These are phyloP conservation scores for Talaromyces sp. DNA, from an alignment of 2,329 filamentous ascomycete genomes.

Conservation along the genomic window DNA sequence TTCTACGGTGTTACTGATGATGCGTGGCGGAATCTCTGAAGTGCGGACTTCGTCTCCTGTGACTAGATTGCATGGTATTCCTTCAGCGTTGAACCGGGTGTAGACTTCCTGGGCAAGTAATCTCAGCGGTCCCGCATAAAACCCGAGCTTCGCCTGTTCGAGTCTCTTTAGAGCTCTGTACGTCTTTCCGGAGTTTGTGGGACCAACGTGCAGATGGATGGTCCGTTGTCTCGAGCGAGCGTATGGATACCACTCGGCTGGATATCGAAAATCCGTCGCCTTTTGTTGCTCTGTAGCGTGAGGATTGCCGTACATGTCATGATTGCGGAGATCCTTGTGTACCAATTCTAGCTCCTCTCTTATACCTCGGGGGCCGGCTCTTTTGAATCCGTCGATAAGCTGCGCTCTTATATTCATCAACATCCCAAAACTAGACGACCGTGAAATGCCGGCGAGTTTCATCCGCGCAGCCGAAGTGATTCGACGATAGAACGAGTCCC, in stretches of 20 bases:
- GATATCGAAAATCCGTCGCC: constrained; percentile 81
- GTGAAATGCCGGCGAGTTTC: constrained; percentile 25
- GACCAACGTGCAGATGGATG: constrained; percentile 89
- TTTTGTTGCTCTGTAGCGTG: constrained; percentile 61
- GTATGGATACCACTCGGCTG: constrained; percentile 86
- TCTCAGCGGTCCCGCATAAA: constrained; percentile 87
- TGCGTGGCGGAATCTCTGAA: constrained; percentile 58
- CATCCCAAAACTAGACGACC: constrained; percentile 22
- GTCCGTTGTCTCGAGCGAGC: constrained; percentile 77
- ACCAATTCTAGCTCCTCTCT: constrained; percentile 62
- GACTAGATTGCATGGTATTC: constrained; percentile 72
- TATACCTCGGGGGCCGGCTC: constrained; percentile 53
- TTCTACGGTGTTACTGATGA: constrained; percentile 89
- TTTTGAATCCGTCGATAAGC: constrained; percentile 61
- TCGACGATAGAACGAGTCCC: constrained; percentile 34
- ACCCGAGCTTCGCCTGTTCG: constrained; percentile 70
- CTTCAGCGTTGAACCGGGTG: constrained; percentile 75
- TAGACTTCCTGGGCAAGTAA: constrained; percentile 95
- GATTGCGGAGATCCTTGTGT: constrained; percentile 66
- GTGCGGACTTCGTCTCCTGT: constrained; percentile 87
- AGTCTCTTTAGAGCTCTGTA: constrained; percentile 87
- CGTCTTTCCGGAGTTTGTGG: constrained; percentile 97
- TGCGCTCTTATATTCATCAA: constrained; percentile 31
- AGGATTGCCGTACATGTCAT: constrained; percentile 56
- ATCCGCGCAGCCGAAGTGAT: constrained; percentile 33